Base-by-base conservation (phyloP, 345 rosid species). In the Aethionema arabicum region DNA sequence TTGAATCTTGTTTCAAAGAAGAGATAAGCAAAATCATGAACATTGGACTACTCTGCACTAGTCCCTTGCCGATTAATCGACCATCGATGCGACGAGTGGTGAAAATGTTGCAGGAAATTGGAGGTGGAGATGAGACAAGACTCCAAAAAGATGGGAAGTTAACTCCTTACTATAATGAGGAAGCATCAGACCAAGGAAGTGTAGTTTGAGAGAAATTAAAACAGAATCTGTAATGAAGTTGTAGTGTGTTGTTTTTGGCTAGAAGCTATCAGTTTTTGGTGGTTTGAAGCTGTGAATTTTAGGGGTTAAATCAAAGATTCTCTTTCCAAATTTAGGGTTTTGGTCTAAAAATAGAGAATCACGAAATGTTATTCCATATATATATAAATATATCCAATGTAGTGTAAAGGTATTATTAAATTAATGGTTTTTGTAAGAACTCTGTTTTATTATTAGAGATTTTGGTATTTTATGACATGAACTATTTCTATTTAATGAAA, bases 1-100 rank as follows among this genome's bases (percentile, higher is more conserved):
- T 95, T 0, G 95, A 88, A 59, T 74, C 83, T 11, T 84, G 93
- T 74, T 95, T 80, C 80, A 87, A 76, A 67, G 97, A 84, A 75
- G 97, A 90, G 56, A 78, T 90, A 45, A 82, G 83, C 81, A 88
- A 79, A 71, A 85, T 88, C 68, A 89, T 95, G 35, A 86, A 95
- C 82, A 72, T 95, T 5, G 99, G 86, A 9, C 85, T 90, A 9
- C 89, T 78, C 27, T 95, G 97, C 74, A 95, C 97, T 0, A 88
- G 79, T 64, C 91, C 96, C 0, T 82, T 90, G 33, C 97, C 99
- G 2, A 86, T 90, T 59, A 90, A 87, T 79, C 96, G 97, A 7
- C 99, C 99, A 0, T 79, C 99, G 0, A 95, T 95, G 99, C 84
- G 97, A 65, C 81, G 97, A 62, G 96, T 95, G 40, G 96, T 90